Conservation (phyloP, 139 green algal species). For the Chlorella sp. region DNA sequence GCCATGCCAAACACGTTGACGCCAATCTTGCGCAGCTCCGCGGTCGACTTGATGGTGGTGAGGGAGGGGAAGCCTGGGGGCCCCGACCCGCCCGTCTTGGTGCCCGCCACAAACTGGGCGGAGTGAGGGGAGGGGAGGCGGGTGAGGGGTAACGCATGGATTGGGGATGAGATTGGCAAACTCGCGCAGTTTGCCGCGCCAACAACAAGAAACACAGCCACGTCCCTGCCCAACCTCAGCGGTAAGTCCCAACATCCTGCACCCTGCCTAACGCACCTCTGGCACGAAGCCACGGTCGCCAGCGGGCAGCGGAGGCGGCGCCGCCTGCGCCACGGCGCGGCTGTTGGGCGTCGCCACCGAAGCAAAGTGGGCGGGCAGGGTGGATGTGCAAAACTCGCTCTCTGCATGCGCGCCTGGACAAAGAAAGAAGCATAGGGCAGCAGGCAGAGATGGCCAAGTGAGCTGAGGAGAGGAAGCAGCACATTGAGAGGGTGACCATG, state of each 20-base stretch:
- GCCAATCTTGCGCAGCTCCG: conserved; percentile 62
- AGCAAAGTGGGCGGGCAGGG: conserved; percentile 68
- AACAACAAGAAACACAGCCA: too few relatives aligned
- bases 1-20: conserved; percentile 88
- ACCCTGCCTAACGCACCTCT: conserved; percentile 13
- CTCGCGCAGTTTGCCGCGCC: too few relatives aligned
- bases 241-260: too few relatives aligned
- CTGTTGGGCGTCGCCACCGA: conserved; percentile 54
- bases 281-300: conserved; percentile 77
- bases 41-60: conserved; percentile 60
- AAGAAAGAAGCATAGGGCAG: not conserved
- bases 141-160: not conserved
- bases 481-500: too few relatives aligned
- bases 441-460: too few relatives aligned
- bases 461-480: too few relatives aligned
- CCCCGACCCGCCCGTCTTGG: conserved; percentile 54
- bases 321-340: conserved; percentile 45
- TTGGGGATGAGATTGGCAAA: too few relatives aligned
- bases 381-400: conserved; percentile 71
- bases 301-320: conserved; percentile 69
- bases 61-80: conserved; percentile 83
- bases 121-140: not conserved
- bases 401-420: conserved; percentile 47
- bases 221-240: too few relatives aligned
- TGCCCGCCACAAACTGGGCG: conserved; percentile 67